These are phyloP conservation scores for Aegilops umbellulata DNA, from an alignment of 176 grass and related monocot species.

Conservation along the genomic window DNA sequence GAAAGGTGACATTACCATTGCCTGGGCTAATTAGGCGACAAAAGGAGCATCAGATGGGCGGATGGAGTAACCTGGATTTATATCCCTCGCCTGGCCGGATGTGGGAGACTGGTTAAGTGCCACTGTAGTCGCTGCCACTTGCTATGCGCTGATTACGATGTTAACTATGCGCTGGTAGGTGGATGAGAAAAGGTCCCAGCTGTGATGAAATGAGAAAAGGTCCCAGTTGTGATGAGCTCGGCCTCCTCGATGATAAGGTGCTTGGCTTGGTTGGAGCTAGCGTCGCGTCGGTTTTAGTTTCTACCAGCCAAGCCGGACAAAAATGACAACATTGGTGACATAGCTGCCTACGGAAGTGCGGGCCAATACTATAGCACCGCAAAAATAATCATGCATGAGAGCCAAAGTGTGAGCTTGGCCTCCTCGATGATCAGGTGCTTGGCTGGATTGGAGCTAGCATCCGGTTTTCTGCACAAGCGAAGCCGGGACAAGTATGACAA, in stretches of 20 bases:
- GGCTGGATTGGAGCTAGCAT: too few species aligned
- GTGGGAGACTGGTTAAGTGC: background rate
- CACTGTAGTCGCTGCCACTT: background rate
- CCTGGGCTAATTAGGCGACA: constrained; percentile 14
- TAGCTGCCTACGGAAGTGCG: too few species aligned
- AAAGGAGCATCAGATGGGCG: constrained; percentile 16
- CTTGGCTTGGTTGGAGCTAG: background rate
- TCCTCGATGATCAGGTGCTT: too few species aligned
- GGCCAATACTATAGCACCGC: background rate
- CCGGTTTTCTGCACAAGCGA: too few species aligned
- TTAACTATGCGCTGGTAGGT: background rate
- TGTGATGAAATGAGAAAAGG: background rate
- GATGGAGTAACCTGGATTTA: background rate
- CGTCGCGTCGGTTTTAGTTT: background rate
- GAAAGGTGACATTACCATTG: background rate
- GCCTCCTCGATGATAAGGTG: background rate
- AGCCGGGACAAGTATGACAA: too few species aligned
- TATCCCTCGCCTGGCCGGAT: constrained; percentile 8
- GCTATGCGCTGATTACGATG: background rate
- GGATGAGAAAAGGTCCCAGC: background rate
- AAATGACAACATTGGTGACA: background rate
- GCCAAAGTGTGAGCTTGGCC: background rate
- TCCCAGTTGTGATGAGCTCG: background rate
- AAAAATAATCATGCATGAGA: too few species aligned
- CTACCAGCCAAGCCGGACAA: background rate